phyloP scores from a whole-genome alignment of 768 basidiomycete species.

The Lepiota subincarnata region DNA sequence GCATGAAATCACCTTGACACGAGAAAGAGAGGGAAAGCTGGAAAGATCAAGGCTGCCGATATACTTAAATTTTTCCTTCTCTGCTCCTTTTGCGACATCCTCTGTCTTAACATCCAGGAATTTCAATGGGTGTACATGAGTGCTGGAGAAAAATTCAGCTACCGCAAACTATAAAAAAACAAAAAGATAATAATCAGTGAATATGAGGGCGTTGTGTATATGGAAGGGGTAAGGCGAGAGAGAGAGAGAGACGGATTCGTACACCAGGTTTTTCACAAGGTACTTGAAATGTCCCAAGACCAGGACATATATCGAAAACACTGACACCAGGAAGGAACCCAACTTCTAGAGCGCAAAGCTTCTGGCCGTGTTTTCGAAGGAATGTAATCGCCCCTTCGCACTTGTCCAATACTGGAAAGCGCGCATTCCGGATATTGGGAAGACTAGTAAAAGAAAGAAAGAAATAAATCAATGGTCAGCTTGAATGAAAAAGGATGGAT shows the following conservation, averaged over 20 bases:
- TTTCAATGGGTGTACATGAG: background rate
- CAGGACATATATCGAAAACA: conserved; percentile 3
- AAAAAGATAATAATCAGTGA: too few relatives aligned
- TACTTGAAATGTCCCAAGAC: background rate
- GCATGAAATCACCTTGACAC: background rate
- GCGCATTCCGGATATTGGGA: background rate
- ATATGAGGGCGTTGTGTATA: background rate
- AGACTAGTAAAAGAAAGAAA: background rate
- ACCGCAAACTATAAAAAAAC: background rate
- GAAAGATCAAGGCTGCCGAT: conserved; percentile 4
- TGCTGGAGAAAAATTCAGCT: conserved; percentile 8
- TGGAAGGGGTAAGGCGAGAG: too few relatives aligned
- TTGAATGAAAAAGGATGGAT: background rate
- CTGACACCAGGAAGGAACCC: conserved; percentile 6
- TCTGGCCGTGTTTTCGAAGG: conserved; percentile 1
- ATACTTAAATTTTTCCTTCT: conserved; percentile 9
- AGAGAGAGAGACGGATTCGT: background rate
- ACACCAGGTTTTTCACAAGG: conserved; percentile 4
- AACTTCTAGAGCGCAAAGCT: background rate
- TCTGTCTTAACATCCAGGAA: background rate
- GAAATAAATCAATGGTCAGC: background rate
- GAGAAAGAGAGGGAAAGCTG: conserved; percentile 1
- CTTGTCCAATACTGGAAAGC: background rate
- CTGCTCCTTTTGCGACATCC: background rate
- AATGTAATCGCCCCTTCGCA: conserved; percentile 3